Conservation (phyloP, 2,329 filamentous ascomycete species). For the Cercospora janseana region DNA sequence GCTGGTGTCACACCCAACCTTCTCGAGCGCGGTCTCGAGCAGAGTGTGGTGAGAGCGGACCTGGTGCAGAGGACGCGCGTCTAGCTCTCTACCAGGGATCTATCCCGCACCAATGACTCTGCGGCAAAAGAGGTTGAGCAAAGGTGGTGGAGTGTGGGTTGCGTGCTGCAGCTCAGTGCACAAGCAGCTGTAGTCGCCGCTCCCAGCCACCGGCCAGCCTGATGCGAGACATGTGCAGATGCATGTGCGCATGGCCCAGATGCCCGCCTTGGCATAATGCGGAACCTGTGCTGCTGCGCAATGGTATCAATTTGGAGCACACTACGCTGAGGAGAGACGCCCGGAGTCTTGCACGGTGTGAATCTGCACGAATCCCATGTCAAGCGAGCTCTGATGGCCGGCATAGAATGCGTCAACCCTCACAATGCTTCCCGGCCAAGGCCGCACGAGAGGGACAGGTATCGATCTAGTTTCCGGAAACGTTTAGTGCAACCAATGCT, state of each 20-base stretch:
- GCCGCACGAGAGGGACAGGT: not conserved
- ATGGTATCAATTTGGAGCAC: not conserved
- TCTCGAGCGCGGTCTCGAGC: conserved; percentile 1
- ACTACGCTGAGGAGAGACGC: not conserved
- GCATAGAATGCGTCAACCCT: too few species aligned
- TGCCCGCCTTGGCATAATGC: conserved; percentile 14
- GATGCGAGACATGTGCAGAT: not conserved
- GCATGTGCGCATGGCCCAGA: conserved; percentile 1
- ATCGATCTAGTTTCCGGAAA: conserved; percentile 5
- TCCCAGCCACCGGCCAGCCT: conserved; percentile 3
- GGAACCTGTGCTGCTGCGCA: not conserved
- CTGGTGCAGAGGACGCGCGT: conserved; percentile 12
- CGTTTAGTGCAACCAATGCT: conserved; percentile 5
- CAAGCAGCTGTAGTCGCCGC: conserved; percentile 2
- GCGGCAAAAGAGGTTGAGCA: conserved; percentile 13
- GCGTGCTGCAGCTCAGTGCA: conserved; percentile 15
- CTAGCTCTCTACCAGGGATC: conserved; percentile 9
- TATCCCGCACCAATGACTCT: conserved; percentile 15
- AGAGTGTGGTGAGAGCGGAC: conserved; percentile 4
- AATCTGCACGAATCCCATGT: too few species aligned
- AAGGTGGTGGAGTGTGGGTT: conserved; percentile 3
- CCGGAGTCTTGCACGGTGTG: not conserved
- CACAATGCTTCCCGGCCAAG: too few species aligned
- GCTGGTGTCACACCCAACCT: conserved; percentile 2
- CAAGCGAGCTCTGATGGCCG: too few species aligned